A percentile compares a stretch with the other conserved stretches of the same genome.
phyloP scores from a whole-genome alignment of 176 grass and related monocot genomes.

The Oryza meridionalis region DNA sequence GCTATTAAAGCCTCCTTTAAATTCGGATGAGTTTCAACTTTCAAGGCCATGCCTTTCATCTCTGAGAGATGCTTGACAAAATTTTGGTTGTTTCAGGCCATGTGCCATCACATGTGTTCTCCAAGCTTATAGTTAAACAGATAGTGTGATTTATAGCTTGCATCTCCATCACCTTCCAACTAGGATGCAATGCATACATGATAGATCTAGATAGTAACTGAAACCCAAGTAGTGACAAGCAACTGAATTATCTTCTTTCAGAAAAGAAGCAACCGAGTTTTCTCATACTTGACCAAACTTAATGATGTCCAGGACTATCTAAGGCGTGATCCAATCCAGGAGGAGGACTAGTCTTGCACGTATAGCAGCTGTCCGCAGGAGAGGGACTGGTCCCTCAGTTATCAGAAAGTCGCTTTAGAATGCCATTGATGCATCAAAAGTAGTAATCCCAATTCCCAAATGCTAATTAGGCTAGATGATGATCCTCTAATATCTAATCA shows the following conservation, averaged over 20 bases:
- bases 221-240: not conserved
- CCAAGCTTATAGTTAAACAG: not conserved
- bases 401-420: constrained; percentile 18
- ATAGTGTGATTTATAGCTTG: not conserved
- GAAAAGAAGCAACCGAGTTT: not conserved
- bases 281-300: not conserved
- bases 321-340: not conserved
- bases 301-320: not conserved
- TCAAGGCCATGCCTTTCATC: not conserved
- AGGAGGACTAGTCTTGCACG: constrained; percentile 2
- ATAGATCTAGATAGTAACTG: not conserved
- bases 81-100: not conserved
- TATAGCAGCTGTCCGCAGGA: constrained; percentile 1
- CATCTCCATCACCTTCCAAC: not conserved
- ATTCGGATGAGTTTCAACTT: not conserved
- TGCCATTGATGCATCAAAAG: constrained; percentile 16
- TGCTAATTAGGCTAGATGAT: not conserved
- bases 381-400: constrained; percentile 39
- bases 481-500: constrained; percentile 29
- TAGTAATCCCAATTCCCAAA: not conserved
- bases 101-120: not conserved
- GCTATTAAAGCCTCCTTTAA: not conserved
- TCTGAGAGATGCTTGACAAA: not conserved
- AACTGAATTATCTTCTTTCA: not conserved
- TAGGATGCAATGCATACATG: not conserved